These are phyloP conservation scores for Mycena capillaripes DNA, from an alignment of 768 basidiomycete genomes.

Conservation along the genomic window DNA sequence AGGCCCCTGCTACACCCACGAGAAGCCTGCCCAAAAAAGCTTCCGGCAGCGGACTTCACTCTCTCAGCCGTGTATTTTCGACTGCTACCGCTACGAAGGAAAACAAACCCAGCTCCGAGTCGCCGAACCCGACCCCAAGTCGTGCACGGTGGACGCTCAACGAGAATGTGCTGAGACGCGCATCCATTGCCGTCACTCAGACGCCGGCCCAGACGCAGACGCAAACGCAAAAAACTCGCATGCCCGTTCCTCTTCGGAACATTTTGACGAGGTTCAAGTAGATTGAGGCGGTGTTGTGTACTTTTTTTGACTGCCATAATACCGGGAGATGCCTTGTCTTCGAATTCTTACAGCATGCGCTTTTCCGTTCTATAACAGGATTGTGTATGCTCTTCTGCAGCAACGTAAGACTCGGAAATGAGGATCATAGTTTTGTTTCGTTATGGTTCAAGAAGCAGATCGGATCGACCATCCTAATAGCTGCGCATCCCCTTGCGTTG, in stretches of 20 bases:
- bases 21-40: slow-evolving; percentile 17
- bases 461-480: no score
- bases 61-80: slow-evolving; percentile 46
- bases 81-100: slow-evolving; percentile 36
- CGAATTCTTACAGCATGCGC: no score
- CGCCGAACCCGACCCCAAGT: slow-evolving; percentile 26
- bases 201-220: background rate
- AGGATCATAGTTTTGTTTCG: no score
- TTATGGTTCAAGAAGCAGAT: no score
- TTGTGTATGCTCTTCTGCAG: no score
- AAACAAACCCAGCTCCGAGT: slow-evolving; percentile 35
- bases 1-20: background rate
- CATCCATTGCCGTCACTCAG: slow-evolving; percentile 38
- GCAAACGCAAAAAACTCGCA: slow-evolving; percentile 52
- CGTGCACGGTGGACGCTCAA: slow-evolving; percentile 48
- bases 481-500: no score
- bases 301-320: no score
- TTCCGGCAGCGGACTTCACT: slow-evolving; percentile 46
- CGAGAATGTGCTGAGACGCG: slow-evolving; percentile 50
- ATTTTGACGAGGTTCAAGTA: slow-evolving; percentile 63
- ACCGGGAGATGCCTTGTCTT: no score
- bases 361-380: no score
- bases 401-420: no score
- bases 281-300: slow-evolving; percentile 2
- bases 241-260: slow-evolving; percentile 61